phyloP scores from a whole-genome alignment of 805 yeast genomes.

The Saccharomycopsis sp. region DNA sequence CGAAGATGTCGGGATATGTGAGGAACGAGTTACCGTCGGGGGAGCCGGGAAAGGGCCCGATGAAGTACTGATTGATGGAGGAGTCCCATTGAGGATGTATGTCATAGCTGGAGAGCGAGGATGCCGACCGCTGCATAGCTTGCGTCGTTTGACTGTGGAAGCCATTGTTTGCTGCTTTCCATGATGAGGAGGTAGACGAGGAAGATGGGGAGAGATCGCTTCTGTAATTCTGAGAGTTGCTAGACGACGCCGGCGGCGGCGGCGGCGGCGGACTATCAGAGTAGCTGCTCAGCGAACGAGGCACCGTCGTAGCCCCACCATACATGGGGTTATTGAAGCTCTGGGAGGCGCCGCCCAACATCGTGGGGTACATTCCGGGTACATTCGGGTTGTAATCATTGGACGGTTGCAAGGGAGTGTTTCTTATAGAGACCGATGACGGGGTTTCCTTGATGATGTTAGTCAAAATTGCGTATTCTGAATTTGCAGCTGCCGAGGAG shows the following conservation, averaged over 20 bases:
- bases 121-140: constrained; percentile 3
- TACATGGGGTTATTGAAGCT: constrained; percentile 4
- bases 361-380: too few relatives aligned
- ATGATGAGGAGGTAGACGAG: background rate
- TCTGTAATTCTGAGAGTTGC: background rate
- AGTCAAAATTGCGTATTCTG: constrained; percentile 63
- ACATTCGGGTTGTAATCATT: background rate
- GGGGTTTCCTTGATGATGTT: constrained; percentile 44
- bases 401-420: background rate
- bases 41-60: constrained; percentile 39
- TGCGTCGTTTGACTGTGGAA: too few relatives aligned
- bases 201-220: too few relatives aligned
- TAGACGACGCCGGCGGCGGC: background rate
- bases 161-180: background rate
- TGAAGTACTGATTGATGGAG: constrained; percentile 55
- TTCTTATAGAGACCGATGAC: constrained; percentile 8
- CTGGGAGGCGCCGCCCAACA: too few relatives aligned
- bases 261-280: constrained; percentile 15
- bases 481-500: constrained; percentile 60
- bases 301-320: constrained; percentile 1
- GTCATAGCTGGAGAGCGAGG: constrained; percentile 7
- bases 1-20: constrained; percentile 53
- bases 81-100: constrained; percentile 43
- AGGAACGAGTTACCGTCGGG: constrained; percentile 31
- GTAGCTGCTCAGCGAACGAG: background rate